Conservation (phyloP, 768 basidiomycete genomes). For the Lyophyllum shimeji region DNA sequence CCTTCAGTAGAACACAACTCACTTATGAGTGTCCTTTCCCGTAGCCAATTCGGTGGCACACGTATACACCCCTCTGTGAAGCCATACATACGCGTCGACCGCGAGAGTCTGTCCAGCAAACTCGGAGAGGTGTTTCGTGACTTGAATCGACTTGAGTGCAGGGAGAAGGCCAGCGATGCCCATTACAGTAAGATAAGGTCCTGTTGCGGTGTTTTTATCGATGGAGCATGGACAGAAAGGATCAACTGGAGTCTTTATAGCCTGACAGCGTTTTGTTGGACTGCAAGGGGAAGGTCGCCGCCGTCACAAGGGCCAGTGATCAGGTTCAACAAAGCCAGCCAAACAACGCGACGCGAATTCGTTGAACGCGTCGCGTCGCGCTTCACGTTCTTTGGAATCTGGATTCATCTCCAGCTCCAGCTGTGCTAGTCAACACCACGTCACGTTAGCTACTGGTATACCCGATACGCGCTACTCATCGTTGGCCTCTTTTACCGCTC, state of each 20-base stretch:
- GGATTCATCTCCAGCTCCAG: no score
- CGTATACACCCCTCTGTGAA: conserved; percentile 84
- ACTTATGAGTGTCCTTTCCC: conserved; percentile 83
- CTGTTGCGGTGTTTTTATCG: background rate
- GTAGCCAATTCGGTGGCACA: conserved; percentile 91
- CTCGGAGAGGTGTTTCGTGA: conserved; percentile 73
- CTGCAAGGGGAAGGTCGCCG: background rate
- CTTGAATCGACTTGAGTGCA: conserved; percentile 87
- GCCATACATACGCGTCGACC: conserved; percentile 95
- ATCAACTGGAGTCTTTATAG: background rate
- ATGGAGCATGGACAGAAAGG: background rate
- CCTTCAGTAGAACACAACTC: conserved; percentile 27
- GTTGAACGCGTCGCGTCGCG: conserved; percentile 3
- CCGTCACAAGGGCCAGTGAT: background rate
- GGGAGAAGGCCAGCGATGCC: conserved; percentile 91
- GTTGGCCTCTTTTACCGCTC: no score
- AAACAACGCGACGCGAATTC: conserved; percentile 13
- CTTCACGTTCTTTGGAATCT: background rate
- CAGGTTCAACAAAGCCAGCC: background rate
- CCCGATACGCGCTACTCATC: background rate
- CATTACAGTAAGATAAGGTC: conserved; percentile 43
- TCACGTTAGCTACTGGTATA: background rate
- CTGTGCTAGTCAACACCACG: no score
- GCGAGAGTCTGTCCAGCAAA: conserved; percentile 84
- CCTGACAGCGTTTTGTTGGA: background rate